Base-by-base conservation (phyloP, 2,329 filamentous ascomycete species). In the Aspergillus fumigatiaffinis region DNA sequence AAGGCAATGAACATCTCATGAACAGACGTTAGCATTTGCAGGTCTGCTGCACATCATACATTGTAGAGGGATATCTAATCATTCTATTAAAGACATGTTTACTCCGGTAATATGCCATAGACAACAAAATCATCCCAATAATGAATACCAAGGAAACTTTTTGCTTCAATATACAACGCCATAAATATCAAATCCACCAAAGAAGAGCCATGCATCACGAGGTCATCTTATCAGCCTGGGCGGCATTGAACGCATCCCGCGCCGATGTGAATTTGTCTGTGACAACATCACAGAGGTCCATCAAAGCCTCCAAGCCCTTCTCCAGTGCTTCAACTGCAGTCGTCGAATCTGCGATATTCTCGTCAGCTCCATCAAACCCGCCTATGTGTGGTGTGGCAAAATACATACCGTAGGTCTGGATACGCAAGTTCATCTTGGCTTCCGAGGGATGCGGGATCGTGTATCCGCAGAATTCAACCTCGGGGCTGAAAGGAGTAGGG, bases 401-500 rank as follows among this genome's bases (percentile, higher is more conserved):
- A 26, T 21, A 47, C 86, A 72, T 79, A 96, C 93, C 90, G 69
- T 94, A 97, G 64, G 93, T 99, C 77, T 99, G 94, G 61, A 99
- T 97, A 68, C 94, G 86, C 60, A 99, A 80, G 71, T 97, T 96
- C 93, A 99, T 96, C 78, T 96, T 94, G 44, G 87, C 80, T 76
- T 99, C 94, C 42, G 92, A 96, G 52, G 94, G 94, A 77, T 99
- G 94, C 29, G 94, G 94, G 60, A 99, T 97, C 7, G 93, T 91
- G 76, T 99, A 99, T 60, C 93, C 94, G 76, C 94, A 97, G 77
- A 99, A 97, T 74, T 99, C 94, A 59, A 99, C 94, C 62, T 94
- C 87, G 29, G 94, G 93, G 74, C 93, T 97, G 63, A 10, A 46
- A 51, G 17, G 50, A 26, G 55, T 63, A 51, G n/a, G 50, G 35